These are phyloP conservation scores for Pinus albicaulis DNA, from an alignment of 75 land plant genomes.

Conservation along the genomic window DNA sequence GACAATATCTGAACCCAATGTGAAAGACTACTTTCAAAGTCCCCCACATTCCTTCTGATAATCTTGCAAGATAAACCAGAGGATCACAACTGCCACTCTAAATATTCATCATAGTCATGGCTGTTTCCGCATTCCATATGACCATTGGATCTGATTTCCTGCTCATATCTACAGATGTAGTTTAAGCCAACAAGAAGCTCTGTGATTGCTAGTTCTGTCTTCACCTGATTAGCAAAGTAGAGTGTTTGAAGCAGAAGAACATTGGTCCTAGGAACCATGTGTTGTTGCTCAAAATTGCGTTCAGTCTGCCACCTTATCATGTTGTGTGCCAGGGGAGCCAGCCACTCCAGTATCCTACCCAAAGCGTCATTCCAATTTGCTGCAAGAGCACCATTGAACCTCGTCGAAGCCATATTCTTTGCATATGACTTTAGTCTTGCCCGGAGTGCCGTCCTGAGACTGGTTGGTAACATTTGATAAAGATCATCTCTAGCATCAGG, in stretches of 20 bases:
- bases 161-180: conserved; percentile 90
- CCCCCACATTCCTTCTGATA: too few species aligned
- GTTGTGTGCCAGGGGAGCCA: conserved; percentile 95
- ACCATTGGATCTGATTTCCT: conserved; percentile 62
- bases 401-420: conserved; percentile 56
- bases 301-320: conserved; percentile 99
- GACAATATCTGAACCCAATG: too few species aligned
- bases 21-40: too few species aligned
- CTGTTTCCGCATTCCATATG: conserved; percentile 72
- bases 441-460: conserved; percentile 62
- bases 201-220: conserved; percentile 88
- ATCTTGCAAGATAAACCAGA: too few species aligned
- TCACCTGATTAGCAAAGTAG: conserved; percentile 86
- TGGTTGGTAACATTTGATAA: conserved; percentile 93
- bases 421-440: conserved; percentile 62
- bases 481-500: conserved; percentile 94
- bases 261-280: conserved; percentile 69
- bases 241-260: conserved; percentile 87
- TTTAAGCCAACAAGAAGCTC: conserved; percentile 94
- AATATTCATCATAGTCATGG: conserved; percentile 84
- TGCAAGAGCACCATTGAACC: conserved; percentile 76
- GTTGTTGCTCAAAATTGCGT: conserved; percentile 97
- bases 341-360: conserved; percentile 77
- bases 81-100: conserved; percentile 63
- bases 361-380: conserved; percentile 89